Base-by-base conservation (phyloP, 768 basidiomycete species). In the Collybia sordida region DNA sequence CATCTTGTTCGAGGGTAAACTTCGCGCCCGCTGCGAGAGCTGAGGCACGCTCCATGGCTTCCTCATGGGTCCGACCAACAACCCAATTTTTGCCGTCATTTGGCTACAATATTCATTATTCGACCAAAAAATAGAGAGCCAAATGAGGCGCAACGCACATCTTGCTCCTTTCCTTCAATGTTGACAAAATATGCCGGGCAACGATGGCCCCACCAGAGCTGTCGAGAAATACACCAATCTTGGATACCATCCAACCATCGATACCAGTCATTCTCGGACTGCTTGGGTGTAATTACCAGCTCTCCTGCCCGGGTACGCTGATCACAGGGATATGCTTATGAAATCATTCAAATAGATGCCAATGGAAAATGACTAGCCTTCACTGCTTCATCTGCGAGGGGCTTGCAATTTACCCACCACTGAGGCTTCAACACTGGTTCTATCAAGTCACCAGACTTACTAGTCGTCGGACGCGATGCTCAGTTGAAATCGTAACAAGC, bases 191-290 rank as follows among this genome's bases (percentile, higher is more conserved):
- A 98, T 0, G 94, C 97, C 2, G 97, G 97, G 64, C 86, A 88
- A 49, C 97, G 84, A 64, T 98, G 96, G 23, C 97, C 96, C 96
- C 96, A 98, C 97, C 97, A 99, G 15, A 98, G 79, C 64, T 99
- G 97, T 47, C 97, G 89, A 2, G 97, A 98, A 61, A 98, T 88
- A 72, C 97, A 99, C 97, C 97, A 99, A 64, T 98, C 97, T 69
- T 98, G 93, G 52, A 97, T 93, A 56, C 80, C 82, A 56, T 94
- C 92, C 31, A 98, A 72, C 96, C 97, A 98, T 50, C 92, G 81
- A 65, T 90, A 94, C 95, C 94, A 98, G 35, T 99, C 96, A 38
- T 79, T 83, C 61, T 97, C 96, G 7, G 90, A 94, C 44, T 81
- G 77, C 59, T 90, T 90, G 2, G 96, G 97, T 6, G 76, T 68